Conservation (phyloP, 1,284 basidiomycete species). For the Sporisorium scitamineum region DNA sequence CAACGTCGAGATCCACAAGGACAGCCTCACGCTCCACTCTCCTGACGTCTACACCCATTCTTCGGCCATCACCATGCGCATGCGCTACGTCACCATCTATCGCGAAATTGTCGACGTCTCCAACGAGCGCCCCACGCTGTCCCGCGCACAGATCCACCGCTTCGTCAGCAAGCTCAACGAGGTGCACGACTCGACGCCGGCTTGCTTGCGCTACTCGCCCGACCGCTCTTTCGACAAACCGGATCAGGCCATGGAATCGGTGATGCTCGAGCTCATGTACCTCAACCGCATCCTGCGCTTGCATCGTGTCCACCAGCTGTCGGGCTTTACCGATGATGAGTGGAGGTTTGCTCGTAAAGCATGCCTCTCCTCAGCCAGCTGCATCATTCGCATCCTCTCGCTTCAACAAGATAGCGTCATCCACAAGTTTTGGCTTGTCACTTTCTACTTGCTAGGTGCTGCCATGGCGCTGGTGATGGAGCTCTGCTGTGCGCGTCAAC, state of each 20-base stretch:
- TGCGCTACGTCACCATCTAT: constrained; percentile 47
- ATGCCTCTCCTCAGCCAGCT: constrained; percentile 44
- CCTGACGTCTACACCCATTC: constrained; percentile 53
- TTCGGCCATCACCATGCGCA: constrained; percentile 40
- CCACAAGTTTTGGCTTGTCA: constrained; percentile 63
- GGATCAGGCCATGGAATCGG: constrained; percentile 56
- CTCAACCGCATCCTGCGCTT: constrained; percentile 64
- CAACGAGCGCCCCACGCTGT: constrained; percentile 33
- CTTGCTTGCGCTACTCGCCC: constrained; percentile 58
- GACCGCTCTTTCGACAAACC: constrained; percentile 52
- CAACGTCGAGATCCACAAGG: constrained; percentile 59
- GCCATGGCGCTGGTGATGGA: constrained; percentile 52
- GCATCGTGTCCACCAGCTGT: constrained; percentile 61
- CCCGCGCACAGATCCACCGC: constrained; percentile 39
- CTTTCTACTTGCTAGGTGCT: constrained; percentile 61
- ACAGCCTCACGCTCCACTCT: constrained; percentile 43
- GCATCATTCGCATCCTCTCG: constrained; percentile 47
- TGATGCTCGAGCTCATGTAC: constrained; percentile 63
- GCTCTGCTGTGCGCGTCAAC: constrained; percentile 44
- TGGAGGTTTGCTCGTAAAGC: constrained; percentile 49
- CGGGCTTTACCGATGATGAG: constrained; percentile 56
- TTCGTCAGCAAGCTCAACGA: constrained; percentile 52
- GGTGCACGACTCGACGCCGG: constrained; percentile 53
- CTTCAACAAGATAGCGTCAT: constrained; percentile 50
- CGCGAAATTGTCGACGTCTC: constrained; percentile 48